Conservation (phyloP, 495 filamentous ascomycete species). For the Friedmanniomyces simplex region DNA sequence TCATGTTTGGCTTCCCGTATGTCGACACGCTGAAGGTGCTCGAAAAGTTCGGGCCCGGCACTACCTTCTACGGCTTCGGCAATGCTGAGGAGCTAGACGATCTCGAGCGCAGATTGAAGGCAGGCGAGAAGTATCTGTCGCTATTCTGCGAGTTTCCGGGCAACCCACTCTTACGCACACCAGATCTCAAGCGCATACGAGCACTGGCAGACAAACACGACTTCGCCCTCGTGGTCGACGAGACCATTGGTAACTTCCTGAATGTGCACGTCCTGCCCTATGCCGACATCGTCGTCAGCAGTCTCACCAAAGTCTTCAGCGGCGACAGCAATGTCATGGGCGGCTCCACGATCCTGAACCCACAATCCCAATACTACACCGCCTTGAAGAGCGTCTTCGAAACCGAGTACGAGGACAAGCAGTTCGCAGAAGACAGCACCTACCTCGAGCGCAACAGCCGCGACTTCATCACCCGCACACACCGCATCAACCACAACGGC, state of each 20-base stretch:
- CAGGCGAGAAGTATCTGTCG: constrained; percentile 68
- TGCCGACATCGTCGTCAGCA: constrained; percentile 86
- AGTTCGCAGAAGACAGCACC: constrained; percentile 86
- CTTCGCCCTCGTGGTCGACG: constrained; percentile 87
- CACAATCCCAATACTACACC: constrained; percentile 59
- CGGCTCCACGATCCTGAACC: constrained; percentile 78
- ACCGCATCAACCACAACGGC: constrained; percentile 75
- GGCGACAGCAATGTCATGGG: constrained; percentile 98
- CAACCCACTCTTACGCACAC: constrained; percentile 79
- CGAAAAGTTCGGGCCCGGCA: constrained; percentile 88
- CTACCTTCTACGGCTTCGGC: constrained; percentile 80
- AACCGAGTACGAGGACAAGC: constrained; percentile 70
- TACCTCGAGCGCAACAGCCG: constrained; percentile 95
- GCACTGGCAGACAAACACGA: constrained; percentile 69
- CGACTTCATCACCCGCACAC: constrained; percentile 75
- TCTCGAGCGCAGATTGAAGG: constrained; percentile 58
- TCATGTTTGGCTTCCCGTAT: constrained; percentile 82
- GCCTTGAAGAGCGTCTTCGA: constrained; percentile 51
- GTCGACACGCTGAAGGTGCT: constrained; percentile 93
- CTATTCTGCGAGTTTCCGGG: constrained; percentile 93
- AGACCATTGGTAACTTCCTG: constrained; percentile 91
- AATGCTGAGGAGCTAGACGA: constrained; percentile 76
- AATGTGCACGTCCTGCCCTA: constrained; percentile 87
- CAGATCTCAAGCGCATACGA: constrained; percentile 72
- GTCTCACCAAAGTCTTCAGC: constrained; percentile 92